Conservation (phyloP, 345 rosid species). For the Adansonia digitata region DNA sequence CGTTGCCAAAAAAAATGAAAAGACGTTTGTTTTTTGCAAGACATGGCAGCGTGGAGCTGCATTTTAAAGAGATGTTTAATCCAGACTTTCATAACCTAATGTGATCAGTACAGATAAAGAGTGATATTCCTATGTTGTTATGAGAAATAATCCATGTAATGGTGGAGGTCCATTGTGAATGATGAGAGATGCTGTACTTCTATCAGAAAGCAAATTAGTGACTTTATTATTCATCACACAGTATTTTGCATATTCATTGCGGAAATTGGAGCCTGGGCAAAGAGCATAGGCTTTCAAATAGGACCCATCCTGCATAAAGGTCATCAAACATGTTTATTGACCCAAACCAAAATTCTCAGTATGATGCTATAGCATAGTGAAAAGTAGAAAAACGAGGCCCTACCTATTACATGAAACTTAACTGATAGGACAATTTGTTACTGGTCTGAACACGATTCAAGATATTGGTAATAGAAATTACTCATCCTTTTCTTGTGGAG, state of each 20-base stretch:
- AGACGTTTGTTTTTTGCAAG: not conserved
- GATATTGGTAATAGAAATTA: not conserved
- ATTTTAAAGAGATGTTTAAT: not conserved
- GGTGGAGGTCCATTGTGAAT: not conserved
- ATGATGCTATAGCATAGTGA: not conserved
- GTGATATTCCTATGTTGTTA: not conserved
- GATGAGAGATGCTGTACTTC: not conserved
- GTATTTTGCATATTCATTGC: not conserved
- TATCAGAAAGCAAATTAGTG: not conserved
- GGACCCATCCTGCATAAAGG: not conserved
- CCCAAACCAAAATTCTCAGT: not conserved
- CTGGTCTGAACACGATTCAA: not conserved
- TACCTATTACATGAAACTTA: not conserved
- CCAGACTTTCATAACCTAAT: not conserved
- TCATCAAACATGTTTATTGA: not conserved
- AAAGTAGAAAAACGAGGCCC: not conserved
- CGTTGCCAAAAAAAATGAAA: not conserved
- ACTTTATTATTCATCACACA: not conserved
- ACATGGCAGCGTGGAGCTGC: not conserved
- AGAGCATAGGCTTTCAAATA: not conserved
- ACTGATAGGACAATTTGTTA: not conserved
- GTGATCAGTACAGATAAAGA: not conserved
- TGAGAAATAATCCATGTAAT: not conserved
- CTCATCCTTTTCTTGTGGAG: not conserved
- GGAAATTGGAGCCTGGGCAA: not conserved